Base-by-base conservation (phyloP, 352 stramenopile genomes). In the Pythium volutum region DNA sequence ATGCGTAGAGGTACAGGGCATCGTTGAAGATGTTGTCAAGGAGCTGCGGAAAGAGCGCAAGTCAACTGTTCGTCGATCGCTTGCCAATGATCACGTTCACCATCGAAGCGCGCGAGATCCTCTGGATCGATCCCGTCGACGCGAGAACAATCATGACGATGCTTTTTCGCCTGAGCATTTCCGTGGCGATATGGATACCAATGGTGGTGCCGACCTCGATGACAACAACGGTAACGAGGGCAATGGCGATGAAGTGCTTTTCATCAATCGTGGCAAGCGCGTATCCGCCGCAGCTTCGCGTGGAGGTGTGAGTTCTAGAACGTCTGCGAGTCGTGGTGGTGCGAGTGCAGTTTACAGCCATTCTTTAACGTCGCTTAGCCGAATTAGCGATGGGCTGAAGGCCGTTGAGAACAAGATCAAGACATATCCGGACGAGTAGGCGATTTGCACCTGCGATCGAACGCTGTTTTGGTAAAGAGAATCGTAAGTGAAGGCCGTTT, bases 321-420 rank as follows among this genome's bases (percentile, higher is more conserved):
- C 73, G 12, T 73, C 59, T n/a, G 48, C 36, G 29, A 57, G 42
- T 42, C 54, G 62, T 11, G 62, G 54, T 3, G 50, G 23, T 18
- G 57, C 71, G n/a, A 78, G 72, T 29, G 59, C 57, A 3, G 59
- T 85, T 29, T 82, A 85, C 31, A 60, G 55, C 41, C 75, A 66
- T 62, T 88, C 82, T 4, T 52, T 91, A 15, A 72, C 73, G 2
- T 85, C 78, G 2, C 67, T 91, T 38, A 67, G 76, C 16, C 81
- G 81, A 15, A 73, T 91, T 33, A 71, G 78, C 29, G 64, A 82
- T 5, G 81, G 90, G 54, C 62, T 92, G 34, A 79, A 89, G 62
- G 75, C 73, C n/a, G 79, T 92, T 45, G 80, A 89, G 59, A 81
- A 75, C 51, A 81, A 87, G 55, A 86, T 92, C 58, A 65, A 75